phyloP scores from a whole-genome alignment of 345 rosid genomes.

The Gossypium sturtianum region DNA sequence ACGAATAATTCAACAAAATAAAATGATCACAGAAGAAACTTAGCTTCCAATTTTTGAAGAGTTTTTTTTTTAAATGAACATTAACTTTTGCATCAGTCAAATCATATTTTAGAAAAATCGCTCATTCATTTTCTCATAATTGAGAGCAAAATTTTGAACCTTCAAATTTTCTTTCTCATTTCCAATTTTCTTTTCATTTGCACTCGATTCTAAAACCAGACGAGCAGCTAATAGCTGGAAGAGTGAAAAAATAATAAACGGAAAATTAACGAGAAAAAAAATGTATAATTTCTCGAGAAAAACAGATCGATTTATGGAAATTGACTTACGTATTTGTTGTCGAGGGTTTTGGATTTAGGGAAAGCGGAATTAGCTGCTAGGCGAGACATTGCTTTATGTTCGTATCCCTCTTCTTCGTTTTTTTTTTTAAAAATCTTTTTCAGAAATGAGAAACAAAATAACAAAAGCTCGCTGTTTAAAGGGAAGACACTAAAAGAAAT shows the following conservation, averaged over 20 bases:
- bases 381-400: constrained; percentile 5
- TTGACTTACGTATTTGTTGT: constrained; percentile 75
- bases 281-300: no score
- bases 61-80: background rate
- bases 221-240: background rate
- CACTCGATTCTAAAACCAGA: background rate
- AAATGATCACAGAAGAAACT: background rate
- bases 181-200: background rate
- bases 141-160: background rate
- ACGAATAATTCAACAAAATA: background rate
- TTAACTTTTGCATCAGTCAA: background rate
- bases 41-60: background rate
- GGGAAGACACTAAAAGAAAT: background rate
- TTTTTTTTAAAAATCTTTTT: no score
- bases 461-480: background rate
- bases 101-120: background rate
- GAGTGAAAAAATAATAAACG: no score
- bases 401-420: background rate
- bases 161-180: background rate
- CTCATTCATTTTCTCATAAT: background rate
- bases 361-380: constrained; percentile 53
- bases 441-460: constrained; percentile 1
- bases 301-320: background rate
- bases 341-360: constrained; percentile 82
- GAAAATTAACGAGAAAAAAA: no score